Base-by-base conservation (phyloP, 345 rosid genomes). In the Garcia nutans region DNA sequence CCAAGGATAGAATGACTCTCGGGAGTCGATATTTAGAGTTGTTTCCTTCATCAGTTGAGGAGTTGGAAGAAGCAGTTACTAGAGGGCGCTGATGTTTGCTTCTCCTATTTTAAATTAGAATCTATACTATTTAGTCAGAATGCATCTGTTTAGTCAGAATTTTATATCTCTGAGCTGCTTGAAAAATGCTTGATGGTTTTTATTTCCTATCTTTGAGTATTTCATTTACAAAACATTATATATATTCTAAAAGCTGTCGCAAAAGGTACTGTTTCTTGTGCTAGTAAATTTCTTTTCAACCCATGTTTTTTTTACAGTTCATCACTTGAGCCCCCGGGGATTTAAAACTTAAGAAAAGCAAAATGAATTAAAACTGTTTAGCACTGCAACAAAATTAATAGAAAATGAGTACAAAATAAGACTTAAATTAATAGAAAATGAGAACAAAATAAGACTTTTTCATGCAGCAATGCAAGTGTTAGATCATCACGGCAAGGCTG, bases 11-110 rank as follows among this genome's bases (percentile, higher is more conserved):
- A 85, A 96, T 86, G 92, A 88, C 91, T 8, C 90, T 96, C 57
- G 98, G 98, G 58, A 92, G 91, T 83, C 93, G 99, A n/a, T 96
- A 96, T 72, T 92, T 96, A 45, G 98, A 96, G 81, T 79, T 96
- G 86, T 96, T 96, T 81, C 92, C 97, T 52, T 89, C 97, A 3
- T 86, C 94, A 0, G 65, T 74, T 2, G 95, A 87, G 77, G 99
- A 93, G 76, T 50, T 93, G 84, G 97, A 89, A 26, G 95, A 90
- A 65, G 90, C 95, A 0, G 62, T 89, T 68, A 83, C 92, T 22
- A 88, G 94, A 85, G 97, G 97, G 79, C 84, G 96, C 74, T 93
- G 91, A 90, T 65, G 49, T 66, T 57, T 71, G 67, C 74, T 26
- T 71, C 66, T 42, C 23, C 41, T 3, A 54, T 19, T n/a, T 33